These are phyloP conservation scores for Grigorovia yakushimaensis DNA, from an alignment of 805 yeast genomes.

Conservation along the genomic window DNA sequence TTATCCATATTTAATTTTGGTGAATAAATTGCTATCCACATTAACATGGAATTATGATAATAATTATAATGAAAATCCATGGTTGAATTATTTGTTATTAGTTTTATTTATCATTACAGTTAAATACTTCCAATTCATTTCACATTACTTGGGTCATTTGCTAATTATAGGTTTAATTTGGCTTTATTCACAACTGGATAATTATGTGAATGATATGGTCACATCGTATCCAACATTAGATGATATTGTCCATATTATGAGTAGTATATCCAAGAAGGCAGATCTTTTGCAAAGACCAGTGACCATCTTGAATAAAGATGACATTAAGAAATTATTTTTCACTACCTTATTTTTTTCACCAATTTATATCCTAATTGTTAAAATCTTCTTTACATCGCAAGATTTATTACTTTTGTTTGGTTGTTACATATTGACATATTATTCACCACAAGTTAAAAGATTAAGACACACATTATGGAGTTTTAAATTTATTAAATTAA, in stretches of 20 bases:
- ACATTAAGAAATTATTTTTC: constrained; percentile 67
- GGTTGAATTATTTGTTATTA: constrained; percentile 26
- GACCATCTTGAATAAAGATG: constrained; percentile 64
- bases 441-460: constrained; percentile 71
- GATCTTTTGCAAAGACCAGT: constrained; percentile 72
- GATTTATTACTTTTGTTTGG: constrained; percentile 51
- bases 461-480: constrained; percentile 78
- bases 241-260: constrained; percentile 70
- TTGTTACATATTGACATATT: constrained; percentile 59
- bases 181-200: constrained; percentile 48
- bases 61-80: constrained; percentile 51
- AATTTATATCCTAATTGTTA: constrained; percentile 58
- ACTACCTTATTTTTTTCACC: constrained; percentile 85
- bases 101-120: constrained; percentile 44
- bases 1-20: constrained; percentile 72
- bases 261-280: constrained; percentile 63
- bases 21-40: constrained; percentile 59
- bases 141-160: constrained; percentile 77
- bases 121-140: constrained; percentile 67
- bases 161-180: constrained; percentile 53
- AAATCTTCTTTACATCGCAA: constrained; percentile 61
- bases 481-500: constrained; percentile 52
- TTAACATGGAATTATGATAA: constrained; percentile 90
- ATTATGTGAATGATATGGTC: constrained; percentile 49
- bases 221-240: constrained; percentile 72